phyloP scores from a whole-genome alignment of 495 filamentous ascomycete species.

The Articulospora tetracladia region DNA sequence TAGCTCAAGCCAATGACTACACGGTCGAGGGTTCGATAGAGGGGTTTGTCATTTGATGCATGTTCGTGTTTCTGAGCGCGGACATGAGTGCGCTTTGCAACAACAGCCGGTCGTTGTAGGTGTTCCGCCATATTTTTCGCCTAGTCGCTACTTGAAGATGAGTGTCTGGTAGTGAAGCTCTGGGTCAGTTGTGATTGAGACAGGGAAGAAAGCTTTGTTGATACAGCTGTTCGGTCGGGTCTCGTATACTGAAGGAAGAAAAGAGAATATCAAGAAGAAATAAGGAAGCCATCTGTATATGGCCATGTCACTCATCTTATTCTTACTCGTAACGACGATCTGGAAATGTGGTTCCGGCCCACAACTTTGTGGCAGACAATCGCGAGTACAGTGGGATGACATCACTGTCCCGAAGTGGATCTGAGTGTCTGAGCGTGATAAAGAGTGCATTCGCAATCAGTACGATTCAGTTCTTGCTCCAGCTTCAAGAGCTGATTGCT shows the following conservation, averaged over 20 bases:
- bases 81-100: slow-evolving; percentile 3
- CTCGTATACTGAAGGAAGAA: not conserved
- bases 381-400: not conserved
- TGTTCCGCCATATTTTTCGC: not conserved
- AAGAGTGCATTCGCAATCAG: too few relatives aligned
- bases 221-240: too few relatives aligned
- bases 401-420: not conserved
- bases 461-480: too few relatives aligned
- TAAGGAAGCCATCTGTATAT: not conserved
- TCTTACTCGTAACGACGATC: not conserved
- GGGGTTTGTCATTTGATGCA: not conserved
- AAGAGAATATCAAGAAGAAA: not conserved
- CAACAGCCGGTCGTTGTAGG: not conserved
- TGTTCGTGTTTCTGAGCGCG: slow-evolving; percentile 4
- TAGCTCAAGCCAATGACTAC: slow-evolving; percentile 1
- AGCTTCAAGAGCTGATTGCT: too few relatives aligned
- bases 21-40: not conserved
- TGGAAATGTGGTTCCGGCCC: not conserved
- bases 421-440: too few relatives aligned
- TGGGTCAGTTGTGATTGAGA: too few relatives aligned
- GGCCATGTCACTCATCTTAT: not conserved
- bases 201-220: too few relatives aligned
- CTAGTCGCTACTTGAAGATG: too few relatives aligned
- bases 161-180: too few relatives aligned
- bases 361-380: not conserved